phyloP scores from a whole-genome alignment of 2,329 filamentous ascomycete species.

The Monosporascus sp. region DNA sequence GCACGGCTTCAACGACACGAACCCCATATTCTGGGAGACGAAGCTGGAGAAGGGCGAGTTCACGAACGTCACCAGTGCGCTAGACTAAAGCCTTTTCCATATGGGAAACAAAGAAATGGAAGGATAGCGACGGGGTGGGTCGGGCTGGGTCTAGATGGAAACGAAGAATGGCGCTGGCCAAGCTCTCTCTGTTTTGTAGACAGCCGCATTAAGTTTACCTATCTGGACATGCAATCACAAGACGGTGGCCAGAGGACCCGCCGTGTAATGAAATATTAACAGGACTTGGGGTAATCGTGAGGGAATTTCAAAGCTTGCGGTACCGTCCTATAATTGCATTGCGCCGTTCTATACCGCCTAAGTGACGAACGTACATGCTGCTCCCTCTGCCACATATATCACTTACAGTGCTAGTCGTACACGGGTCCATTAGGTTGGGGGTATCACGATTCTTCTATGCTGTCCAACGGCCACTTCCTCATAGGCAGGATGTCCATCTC shows the following conservation, averaged over 20 bases:
- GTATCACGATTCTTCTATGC: too few species aligned
- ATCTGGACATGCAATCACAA: too few species aligned
- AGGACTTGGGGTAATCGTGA: too few species aligned
- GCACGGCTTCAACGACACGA: constrained; percentile 96
- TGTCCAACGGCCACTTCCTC: constrained; percentile 70
- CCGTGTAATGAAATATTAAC: too few species aligned
- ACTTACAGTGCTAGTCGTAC: not conserved
- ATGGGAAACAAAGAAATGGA: not conserved
- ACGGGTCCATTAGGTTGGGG: too few species aligned
- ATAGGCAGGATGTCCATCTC: constrained; percentile 55
- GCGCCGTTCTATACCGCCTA: too few species aligned
- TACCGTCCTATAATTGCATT: too few species aligned
- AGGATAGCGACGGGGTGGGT: not conserved
- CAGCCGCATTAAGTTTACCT: too few species aligned
- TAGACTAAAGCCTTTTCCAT: constrained; percentile 38
- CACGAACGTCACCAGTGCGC: constrained; percentile 80
- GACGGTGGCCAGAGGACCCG: too few species aligned
- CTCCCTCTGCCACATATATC: not conserved
- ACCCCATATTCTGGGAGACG: constrained; percentile 99
- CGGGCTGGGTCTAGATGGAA: too few species aligned
- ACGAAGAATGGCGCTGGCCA: not conserved
- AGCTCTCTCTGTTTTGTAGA: not conserved
- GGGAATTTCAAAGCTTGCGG: too few species aligned
- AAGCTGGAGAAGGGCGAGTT: constrained; percentile 99
- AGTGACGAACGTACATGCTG: too few species aligned